phyloP scores from a whole-genome alignment of 202 grass and related monocot genomes.

The Alloteropsis angusta region DNA sequence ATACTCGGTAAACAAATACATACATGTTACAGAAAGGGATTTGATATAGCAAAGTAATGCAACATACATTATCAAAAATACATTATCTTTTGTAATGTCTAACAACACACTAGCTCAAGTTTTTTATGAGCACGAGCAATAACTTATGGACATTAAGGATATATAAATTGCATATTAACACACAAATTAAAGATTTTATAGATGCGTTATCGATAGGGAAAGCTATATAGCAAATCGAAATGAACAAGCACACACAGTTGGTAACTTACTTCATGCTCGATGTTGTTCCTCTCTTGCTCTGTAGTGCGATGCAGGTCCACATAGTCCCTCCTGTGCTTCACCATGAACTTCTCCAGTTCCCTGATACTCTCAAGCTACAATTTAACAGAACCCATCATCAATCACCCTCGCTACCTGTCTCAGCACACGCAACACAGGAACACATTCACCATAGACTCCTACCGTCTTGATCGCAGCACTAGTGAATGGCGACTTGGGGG shows the following conservation, averaged over 20 bases:
- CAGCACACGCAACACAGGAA: neutral
- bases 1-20: neutral
- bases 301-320: constrained; percentile 80
- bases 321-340: constrained; percentile 84
- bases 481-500: constrained; percentile 49
- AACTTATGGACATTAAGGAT: neutral
- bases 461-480: constrained; percentile 82
- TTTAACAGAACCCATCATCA: constrained; percentile 10
- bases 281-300: constrained; percentile 87
- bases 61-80: too few relatives aligned
- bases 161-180: neutral
- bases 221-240: constrained; percentile 1
- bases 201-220: neutral
- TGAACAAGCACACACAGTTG: neutral
- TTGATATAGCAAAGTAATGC: neutral
- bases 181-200: neutral
- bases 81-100: neutral
- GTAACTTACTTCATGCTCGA: constrained; percentile 85
- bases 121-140: neutral
- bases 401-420: neutral
- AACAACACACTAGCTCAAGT: neutral
- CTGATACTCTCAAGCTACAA: constrained; percentile 74
- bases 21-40: neutral
- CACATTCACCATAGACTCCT: neutral
- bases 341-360: constrained; percentile 74